Evolutionary conservation across 2,329 filamentous ascomycete species (phyloP), one percentile per base, ranked within the genome.

Genomic region (Ophiognomonia clavigignenti-juglandacearum): DNA sequence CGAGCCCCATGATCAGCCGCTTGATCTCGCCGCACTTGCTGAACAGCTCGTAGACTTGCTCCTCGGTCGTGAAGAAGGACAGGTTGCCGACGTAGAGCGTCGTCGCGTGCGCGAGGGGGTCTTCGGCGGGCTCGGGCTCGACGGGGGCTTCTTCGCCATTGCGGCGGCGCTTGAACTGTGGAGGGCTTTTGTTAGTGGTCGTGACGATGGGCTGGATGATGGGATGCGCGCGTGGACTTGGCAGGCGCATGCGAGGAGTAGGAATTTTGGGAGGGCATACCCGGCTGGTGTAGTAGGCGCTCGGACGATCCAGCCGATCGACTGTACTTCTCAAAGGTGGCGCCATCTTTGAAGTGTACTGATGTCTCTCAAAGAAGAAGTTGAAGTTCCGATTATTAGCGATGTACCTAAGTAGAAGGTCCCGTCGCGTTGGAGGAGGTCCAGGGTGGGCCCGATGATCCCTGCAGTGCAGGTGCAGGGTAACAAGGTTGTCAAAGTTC

Each of bases 41-140:
- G 67, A 96, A 96, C 39, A 96, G 82, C 69, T 97, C 92, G 68
- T 97, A 92, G 51, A 98, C 96, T 66, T 98, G 93, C 71, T 98
- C 93, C 66, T 98, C 93, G 47, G 93, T 98, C 20, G 93, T 98
- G 76, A 96, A 96, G 72, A 96, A 96, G 34, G 91, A 95, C 80
- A 98, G 75, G 66, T 98, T 98, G 60, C 93, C 93, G 39, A 98
- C 92, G 63, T 98, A 98, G 64, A 98, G 87, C 0, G 93, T 98
- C 8, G 92, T 91, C 34, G 93, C 90, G 64, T 93, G 77, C 55
- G 81, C 86, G 50, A 98, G 75, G 53, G 89, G 88, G 56, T 96
- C 89, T 51, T 88, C 83, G 37, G 79, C 69, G 13, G 71, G 65
- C 45, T 81, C 74, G 20, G 64, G 61, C 45, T 69, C 67, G 38